A percentile compares a stretch with the other conserved stretches of the same genome.
Conservation (phyloP, 768 basidiomycete genomes). For the Naganishia vishniacii region DNA sequence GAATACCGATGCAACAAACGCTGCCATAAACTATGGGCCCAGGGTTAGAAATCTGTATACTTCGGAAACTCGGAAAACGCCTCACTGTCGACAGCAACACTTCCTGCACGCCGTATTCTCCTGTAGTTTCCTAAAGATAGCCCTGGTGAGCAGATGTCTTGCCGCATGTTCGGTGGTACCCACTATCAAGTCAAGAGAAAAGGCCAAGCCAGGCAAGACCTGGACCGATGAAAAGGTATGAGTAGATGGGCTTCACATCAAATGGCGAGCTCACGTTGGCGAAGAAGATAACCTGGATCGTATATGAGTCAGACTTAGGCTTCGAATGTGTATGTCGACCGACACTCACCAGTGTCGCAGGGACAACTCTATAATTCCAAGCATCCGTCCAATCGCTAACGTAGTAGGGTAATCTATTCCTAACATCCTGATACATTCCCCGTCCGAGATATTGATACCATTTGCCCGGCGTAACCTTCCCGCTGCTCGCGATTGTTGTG, state of each 20-base stretch:
- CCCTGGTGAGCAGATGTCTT: too few relatives aligned
- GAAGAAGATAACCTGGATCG: slow-evolving; percentile 38
- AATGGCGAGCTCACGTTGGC: slow-evolving; percentile 27
- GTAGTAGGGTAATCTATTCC: slow-evolving; percentile 71
- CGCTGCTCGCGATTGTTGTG: not conserved
- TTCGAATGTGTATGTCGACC: slow-evolving; percentile 36
- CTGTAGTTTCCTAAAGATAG: slow-evolving; percentile 70
- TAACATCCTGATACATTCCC: slow-evolving; percentile 69
- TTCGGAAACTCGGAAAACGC: not conserved
- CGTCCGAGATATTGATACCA: slow-evolving; percentile 28
- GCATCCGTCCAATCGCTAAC: slow-evolving; percentile 82
- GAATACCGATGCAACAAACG: slow-evolving; percentile 77
- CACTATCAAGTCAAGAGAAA: slow-evolving; percentile 76
- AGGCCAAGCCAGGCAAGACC: slow-evolving; percentile 84
- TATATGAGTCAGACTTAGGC: not conserved
- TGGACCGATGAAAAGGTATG: slow-evolving; percentile 47
- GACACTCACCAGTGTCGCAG: slow-evolving; percentile 80
- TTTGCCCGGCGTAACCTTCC: not conserved
- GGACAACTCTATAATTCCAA: slow-evolving; percentile 84
- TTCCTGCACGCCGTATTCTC: slow-evolving; percentile 83
- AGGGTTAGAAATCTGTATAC: not conserved
- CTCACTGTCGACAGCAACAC: slow-evolving; percentile 55
- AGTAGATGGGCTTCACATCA: not conserved
- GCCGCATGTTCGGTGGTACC: slow-evolving; percentile 47
- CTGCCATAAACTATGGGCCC: slow-evolving; percentile 76